Evolutionary conservation across 768 basidiomycete species (phyloP).

Genomic region (Tylopilus plumbeoviolaceoides): DNA sequence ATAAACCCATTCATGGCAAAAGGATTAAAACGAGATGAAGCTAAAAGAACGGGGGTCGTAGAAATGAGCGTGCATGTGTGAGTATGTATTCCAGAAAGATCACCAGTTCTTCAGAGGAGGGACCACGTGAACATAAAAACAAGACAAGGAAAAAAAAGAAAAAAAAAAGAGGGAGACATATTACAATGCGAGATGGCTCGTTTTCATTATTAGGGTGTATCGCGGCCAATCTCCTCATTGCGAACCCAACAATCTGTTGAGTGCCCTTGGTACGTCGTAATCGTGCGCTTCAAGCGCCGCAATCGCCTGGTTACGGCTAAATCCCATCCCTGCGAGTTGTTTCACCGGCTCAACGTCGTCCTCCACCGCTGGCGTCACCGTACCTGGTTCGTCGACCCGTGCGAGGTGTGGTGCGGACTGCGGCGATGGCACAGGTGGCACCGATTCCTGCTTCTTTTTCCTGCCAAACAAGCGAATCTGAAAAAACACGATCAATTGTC

Average conservation of each 20-base stretch:
- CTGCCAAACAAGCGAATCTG: constrained; percentile 73
- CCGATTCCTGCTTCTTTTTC: constrained; percentile 62
- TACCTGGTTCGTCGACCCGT: constrained; percentile 42
- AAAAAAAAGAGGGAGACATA: constrained; percentile 7
- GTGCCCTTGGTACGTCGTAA: constrained; percentile 76
- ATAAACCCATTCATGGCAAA: constrained; percentile 16
- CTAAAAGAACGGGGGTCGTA: constrained; percentile 6
- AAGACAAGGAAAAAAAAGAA: neutral
- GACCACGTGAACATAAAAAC: constrained; percentile 6
- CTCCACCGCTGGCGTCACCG: constrained; percentile 49
- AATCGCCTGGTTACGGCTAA: constrained; percentile 77
- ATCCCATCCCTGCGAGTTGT: constrained; percentile 86
- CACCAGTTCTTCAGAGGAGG: constrained; percentile 16
- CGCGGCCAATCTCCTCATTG: constrained; percentile 10
- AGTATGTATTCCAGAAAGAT: constrained; percentile 27
- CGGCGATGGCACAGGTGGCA: constrained; percentile 40
- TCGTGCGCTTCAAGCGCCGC: constrained; percentile 78
- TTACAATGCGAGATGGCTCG: constrained; percentile 19
- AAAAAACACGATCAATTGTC: constrained; percentile 10
- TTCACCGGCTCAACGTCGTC: constrained; percentile 77
- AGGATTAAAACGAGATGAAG: constrained; percentile 1
- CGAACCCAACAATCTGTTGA: constrained; percentile 65
- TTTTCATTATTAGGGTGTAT: constrained; percentile 11
- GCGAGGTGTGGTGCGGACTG: constrained; percentile 34
- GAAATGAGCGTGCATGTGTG: constrained; percentile 28